These are phyloP conservation scores for Candida buenavistaensis DNA, from an alignment of 1,139 yeast species.

Conservation along the genomic window DNA sequence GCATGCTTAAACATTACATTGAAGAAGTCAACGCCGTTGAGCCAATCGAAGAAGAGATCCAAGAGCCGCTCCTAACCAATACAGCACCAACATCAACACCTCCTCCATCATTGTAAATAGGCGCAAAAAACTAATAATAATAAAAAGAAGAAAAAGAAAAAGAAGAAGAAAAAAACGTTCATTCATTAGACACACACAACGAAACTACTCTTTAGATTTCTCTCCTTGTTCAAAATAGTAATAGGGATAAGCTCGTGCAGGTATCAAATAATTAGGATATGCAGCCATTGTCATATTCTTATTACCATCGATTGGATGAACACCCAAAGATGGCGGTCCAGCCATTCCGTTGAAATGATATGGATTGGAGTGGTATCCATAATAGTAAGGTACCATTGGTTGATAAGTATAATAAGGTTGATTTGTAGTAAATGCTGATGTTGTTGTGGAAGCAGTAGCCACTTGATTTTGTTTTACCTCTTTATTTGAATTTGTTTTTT, in stretches of 20 bases:
- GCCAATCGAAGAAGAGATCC: constrained; percentile 46
- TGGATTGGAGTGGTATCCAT: constrained; percentile 16
- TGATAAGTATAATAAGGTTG: constrained; percentile 13
- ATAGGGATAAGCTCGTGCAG: constrained; percentile 8
- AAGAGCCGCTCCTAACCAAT: constrained; percentile 13
- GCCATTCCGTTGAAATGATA: constrained; percentile 7
- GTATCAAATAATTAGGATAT: constrained; percentile 8
- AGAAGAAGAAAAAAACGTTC: neutral
- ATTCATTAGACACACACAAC: too few species aligned
- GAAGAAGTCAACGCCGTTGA: constrained; percentile 74
- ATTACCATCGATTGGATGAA: neutral
- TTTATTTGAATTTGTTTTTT: constrained; percentile 20
- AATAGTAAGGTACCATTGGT: constrained; percentile 15
- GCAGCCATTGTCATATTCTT: constrained; percentile 1
- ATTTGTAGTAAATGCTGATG: constrained; percentile 5
- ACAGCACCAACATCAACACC: constrained; percentile 15
- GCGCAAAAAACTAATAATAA: neutral
- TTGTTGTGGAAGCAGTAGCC: constrained; percentile 3
- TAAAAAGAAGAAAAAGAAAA: neutral
- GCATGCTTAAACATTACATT: constrained; percentile 77
- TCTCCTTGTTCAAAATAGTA: constrained; percentile 8
- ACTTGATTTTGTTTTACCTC: constrained; percentile 4
- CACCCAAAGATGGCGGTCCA: neutral
- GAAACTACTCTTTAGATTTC: too few species aligned
- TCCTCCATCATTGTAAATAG: constrained; percentile 44